Percentiles rank a stretch among this genome's conserved stretches.
These are phyloP conservation scores for Nemania serpens DNA, from an alignment of 2,329 filamentous ascomycete species.

Conservation along the genomic window DNA sequence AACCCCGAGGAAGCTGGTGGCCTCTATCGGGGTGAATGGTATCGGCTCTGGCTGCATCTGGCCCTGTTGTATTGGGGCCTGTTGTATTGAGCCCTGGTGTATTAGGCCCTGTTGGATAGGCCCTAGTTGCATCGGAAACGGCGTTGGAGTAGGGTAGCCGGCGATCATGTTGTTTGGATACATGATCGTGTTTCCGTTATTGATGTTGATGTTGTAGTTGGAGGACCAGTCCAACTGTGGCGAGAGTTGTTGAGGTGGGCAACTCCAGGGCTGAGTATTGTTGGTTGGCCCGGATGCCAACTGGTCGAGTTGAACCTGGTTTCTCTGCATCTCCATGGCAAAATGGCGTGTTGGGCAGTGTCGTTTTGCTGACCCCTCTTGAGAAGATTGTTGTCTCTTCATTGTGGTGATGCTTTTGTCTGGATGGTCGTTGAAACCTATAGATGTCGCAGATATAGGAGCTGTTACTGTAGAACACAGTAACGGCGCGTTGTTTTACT, in stretches of 20 bases:
- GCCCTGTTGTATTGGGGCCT: too few species aligned
- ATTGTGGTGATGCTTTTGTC: neutral
- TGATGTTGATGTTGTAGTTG: neutral
- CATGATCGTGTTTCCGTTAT: neutral
- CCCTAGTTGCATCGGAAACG: too few species aligned
- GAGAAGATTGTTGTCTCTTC: slow-evolving; percentile 2
- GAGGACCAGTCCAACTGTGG: neutral
- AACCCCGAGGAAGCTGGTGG: too few species aligned
- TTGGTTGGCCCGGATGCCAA: neutral
- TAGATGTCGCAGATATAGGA: too few species aligned
- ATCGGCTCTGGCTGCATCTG: too few species aligned
- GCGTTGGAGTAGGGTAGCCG: too few species aligned
- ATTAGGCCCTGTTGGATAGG: too few species aligned
- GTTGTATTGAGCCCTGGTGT: too few species aligned
- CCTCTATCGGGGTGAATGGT: too few species aligned
- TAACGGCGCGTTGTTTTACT: too few species aligned
- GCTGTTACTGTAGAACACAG: too few species aligned
- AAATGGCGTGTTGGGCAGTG: neutral
- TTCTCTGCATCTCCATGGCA: neutral
- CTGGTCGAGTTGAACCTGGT: neutral
- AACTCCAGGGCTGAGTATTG: neutral
- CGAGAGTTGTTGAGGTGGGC: neutral
- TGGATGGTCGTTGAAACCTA: neutral
- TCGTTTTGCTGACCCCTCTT: neutral
- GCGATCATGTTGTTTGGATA: too few species aligned